Evolutionary conservation across 768 basidiomycete species (phyloP), one percentile per base, ranked within the genome.

Genomic region (Boletus reticuloceps): DNA sequence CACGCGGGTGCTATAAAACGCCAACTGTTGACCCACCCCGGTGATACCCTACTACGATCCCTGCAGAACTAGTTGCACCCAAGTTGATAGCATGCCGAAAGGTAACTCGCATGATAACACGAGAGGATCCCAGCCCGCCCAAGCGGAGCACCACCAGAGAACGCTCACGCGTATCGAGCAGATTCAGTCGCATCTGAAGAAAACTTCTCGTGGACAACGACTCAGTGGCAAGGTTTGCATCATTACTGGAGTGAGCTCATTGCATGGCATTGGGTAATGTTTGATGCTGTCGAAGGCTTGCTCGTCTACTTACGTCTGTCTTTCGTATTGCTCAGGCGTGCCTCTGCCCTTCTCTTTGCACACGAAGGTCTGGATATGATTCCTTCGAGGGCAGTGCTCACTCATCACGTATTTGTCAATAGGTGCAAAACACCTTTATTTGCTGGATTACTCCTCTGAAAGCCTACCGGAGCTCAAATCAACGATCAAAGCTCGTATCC

Each of bases 181-280:
- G 62, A 83, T 94, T 51, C 84, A 86, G 67, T 75, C 80, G 0
- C 91, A 93, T 55, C 77, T 94, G 37, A 68, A 77, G 41, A 75
- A 69, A 27, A 63, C 82, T 20, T 76, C 84, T 31, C 79, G 85
- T 40, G 72, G 76, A 29, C 75, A 72, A 19, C 79, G 84, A 62
- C 77, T 95, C 59, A 79, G 78, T 65, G 84, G 79, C 58, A 95
- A 93, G 70, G 90, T 94, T 25, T 91, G 88, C 63, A 79, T 96
- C 53, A 81, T 96, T 62, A 96, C 94, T 1, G 94, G 94, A 17
- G 92, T 88, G 31, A 88, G 89, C 31, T 94, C 91, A 19, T 66
- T 88, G 60, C 86, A 87, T 67, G 94, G 94, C 17, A 97, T 97
- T 56, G 94, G 94, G 88, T 94, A 72, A 60, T 47, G 52, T 58